Evolutionary conservation across 345 rosid genomes (phyloP), one percentile per base, ranked within the genome.

Genomic region (Brassica incana): DNA sequence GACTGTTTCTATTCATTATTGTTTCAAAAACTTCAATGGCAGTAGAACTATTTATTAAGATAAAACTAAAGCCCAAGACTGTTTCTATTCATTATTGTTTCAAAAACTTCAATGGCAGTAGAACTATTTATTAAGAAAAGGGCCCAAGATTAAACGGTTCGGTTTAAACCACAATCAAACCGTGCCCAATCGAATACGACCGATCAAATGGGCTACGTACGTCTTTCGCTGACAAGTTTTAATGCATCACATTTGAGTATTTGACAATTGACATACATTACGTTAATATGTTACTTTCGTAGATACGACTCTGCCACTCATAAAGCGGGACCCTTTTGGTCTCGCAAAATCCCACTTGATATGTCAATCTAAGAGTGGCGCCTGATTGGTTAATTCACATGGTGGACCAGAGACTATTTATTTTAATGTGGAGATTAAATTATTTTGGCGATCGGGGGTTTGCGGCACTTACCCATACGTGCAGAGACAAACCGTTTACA

Each of bases 401-500:
- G 36, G 36, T 61, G 65, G 33, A 12, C 36, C 16, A 27, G 35
- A 61, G 16, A 61, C 9, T 61, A 11, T 27, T 29, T 61, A 27
- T 27, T 61, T 11, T 61, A 27, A 2, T 27, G 30, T 25, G 64
- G 32, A 59, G n/a, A 23, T 23, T 25, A 9, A 10, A 23, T 3
- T 23, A 12, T 48, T 48, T 48, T 48, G 23, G 23, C 4, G 56
- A 48, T 60, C 38, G 66, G 23, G 35, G 40, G 33, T 64, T 48
- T 30, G 7, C 16, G 60, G 60, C 65, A 52, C 72, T 50, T 30
- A 25, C 9, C n/a, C 36, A 25, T 25, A 36, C 73, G 10, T 11
- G 20, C 60, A 67, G 36, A 68, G 73, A 75, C 54, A 23, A 36
- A 67, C 79, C 40, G 61, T 66, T 40, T 10, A 60, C 67, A 29